Percentiles rank a stretch among this genome's conserved stretches.
Conservation (phyloP, 345 rosid genomes). For the Syzygium jambos region DNA sequence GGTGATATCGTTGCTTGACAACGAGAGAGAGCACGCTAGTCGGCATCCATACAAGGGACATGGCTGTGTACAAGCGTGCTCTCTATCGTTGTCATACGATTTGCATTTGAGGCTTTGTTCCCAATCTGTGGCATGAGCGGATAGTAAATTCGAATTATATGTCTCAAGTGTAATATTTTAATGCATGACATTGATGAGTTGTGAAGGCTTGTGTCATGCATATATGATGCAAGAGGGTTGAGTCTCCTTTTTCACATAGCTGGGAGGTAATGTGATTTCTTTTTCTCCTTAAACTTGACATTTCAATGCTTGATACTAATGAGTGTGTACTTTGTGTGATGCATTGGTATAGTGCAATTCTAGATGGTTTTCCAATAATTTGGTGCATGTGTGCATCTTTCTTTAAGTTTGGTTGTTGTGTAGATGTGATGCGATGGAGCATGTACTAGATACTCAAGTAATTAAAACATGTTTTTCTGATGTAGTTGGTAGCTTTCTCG, state of each 20-base stretch:
- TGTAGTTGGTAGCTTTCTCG: background rate
- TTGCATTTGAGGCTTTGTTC: background rate
- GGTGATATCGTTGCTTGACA: conserved; percentile 17
- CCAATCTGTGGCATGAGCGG: background rate
- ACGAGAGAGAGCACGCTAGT: conserved; percentile 59
- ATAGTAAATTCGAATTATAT: background rate
- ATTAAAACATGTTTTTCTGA: background rate
- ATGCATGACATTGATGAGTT: background rate
- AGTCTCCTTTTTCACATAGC: background rate
- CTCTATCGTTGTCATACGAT: conserved; percentile 22
- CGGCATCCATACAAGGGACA: conserved; percentile 10
- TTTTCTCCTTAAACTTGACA: background rate
- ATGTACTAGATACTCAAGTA: background rate
- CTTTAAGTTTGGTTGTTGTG: background rate
- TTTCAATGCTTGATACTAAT: background rate
- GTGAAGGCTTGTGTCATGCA: background rate
- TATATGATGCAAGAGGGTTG: background rate
- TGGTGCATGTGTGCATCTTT: background rate
- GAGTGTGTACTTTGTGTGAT: background rate
- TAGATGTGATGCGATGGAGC: background rate
- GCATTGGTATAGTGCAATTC: background rate
- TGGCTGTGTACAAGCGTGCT: conserved; percentile 35
- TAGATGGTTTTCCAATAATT: background rate
- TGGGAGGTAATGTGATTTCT: background rate
- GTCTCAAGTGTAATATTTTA: background rate